Base-by-base conservation (phyloP, 2,329 filamentous ascomycete species). In the Teratosphaeria pseudoeucalypti region DNA sequence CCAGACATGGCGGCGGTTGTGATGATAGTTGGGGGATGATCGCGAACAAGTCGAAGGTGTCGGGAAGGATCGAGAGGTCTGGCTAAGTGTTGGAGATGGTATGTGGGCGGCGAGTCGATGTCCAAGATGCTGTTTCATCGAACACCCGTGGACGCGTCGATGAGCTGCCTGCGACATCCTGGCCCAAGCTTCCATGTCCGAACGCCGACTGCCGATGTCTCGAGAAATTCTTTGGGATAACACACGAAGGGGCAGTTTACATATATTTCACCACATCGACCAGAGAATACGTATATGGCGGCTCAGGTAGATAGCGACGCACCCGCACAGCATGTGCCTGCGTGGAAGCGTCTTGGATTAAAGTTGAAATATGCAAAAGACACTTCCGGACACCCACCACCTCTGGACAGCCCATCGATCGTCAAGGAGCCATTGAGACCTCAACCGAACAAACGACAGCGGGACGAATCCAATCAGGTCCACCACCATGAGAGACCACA, bases 281-380 rank as follows among this genome's bases (percentile, higher is more conserved):
- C 67, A 60, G 63, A 63, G 2, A 3, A 32, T 5, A 11, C 23
- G 19, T n/a, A 19, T 6, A 49, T 49, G 43, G 59, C 71, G 70
- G 57, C 73, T 72, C 62, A 73, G 75, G 65, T 68, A 71, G 61
- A 71, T 70, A 62, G 54, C 65, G 27, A 66, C 64, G 23, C 63
- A 64, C 57, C 56, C 64, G 29, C 61, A 62, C 63, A 58, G 58
- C 67, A 68, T 66, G 71, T 81, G 55, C 82, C 83, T 34, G 82
- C 83, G 61, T 85, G 82, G 82, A 84, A 84, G 70, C 76, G 80
- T 68, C 72, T 85, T 58, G 82, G 82, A 39, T 74, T 85, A 62
- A 84, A 84, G 73, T 74, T 83, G 65, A 85, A 84, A 70, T 78
- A 78, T 68, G 76, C 78, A 54, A 76, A 78, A 68, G 69, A 74